Percentiles rank a stretch among this genome's conserved stretches.
phyloP scores from a whole-genome alignment of 805 yeast species.

The Cyberlindnera euphorbiiphila region DNA sequence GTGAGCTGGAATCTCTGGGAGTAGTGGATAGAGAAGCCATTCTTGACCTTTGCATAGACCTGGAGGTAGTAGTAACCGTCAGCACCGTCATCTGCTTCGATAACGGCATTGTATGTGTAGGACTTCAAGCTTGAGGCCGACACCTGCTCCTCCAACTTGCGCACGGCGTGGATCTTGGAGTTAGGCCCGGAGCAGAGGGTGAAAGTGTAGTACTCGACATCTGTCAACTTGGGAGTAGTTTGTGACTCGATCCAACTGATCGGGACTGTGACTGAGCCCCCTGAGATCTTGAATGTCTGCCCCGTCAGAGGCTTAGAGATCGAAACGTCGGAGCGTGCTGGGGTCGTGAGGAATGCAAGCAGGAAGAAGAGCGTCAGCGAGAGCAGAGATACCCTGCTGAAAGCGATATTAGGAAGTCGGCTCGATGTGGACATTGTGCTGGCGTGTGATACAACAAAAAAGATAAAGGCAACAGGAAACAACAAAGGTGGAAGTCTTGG shows the following conservation, averaged over 20 bases:
- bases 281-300: constrained; percentile 20
- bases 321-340: constrained; percentile 26
- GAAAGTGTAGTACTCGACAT: constrained; percentile 45
- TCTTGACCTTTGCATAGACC: constrained; percentile 44
- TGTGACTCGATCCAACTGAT: constrained; percentile 58
- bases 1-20: constrained; percentile 58
- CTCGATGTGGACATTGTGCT: no score
- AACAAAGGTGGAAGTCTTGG: no score
- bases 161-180: constrained; percentile 39
- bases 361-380: neutral
- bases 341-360: constrained; percentile 3
- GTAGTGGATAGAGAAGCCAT: constrained; percentile 61
- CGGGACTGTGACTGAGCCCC: constrained; percentile 28
- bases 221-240: constrained; percentile 40
- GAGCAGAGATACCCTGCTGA: neutral
- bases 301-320: constrained; percentile 25
- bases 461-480: no score
- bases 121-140: constrained; percentile 31
- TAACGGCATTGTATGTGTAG: constrained; percentile 35
- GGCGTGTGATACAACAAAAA: no score
- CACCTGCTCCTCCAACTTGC: constrained; percentile 28
- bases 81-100: constrained; percentile 45
- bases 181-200: constrained; percentile 68
- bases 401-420: no score
- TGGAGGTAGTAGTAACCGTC: constrained; percentile 75